Percentiles rank a stretch among this genome's conserved stretches.
Conservation (phyloP, 768 basidiomycete species). For the Termitomyces sp. region DNA sequence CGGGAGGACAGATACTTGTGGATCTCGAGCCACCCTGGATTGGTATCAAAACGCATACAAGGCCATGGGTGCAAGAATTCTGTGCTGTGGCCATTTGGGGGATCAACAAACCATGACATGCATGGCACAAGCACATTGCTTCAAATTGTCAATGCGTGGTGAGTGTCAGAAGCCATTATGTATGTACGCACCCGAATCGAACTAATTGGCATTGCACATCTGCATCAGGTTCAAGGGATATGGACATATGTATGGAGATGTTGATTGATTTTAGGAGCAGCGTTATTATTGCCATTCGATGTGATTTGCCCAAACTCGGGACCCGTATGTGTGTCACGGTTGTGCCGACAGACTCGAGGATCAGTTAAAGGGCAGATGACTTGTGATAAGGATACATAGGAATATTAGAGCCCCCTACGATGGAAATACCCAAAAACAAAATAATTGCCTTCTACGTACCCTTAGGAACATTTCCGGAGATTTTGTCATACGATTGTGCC, state of each 20-base stretch:
- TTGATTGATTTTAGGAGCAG: background rate
- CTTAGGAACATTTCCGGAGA: background rate
- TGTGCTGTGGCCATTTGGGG: background rate
- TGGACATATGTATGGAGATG: background rate
- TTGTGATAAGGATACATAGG: background rate
- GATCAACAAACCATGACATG: background rate
- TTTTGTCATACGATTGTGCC: background rate
- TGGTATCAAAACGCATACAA: background rate
- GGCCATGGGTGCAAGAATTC: background rate
- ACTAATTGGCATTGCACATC: background rate
- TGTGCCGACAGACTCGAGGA: background rate
- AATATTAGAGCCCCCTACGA: background rate
- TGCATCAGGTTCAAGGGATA: background rate
- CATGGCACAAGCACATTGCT: background rate
- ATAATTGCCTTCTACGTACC: background rate
- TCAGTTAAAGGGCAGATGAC: background rate
- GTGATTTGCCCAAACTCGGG: slow-evolving; percentile 2
- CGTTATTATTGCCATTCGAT: slow-evolving; percentile 12
- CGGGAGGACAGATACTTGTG: background rate
- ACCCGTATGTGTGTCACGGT: background rate
- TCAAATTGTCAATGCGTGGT: background rate
- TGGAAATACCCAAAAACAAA: background rate
- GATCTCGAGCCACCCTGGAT: background rate
- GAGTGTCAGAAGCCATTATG: background rate
- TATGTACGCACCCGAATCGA: background rate